Conservation (phyloP, 805 yeast species). For the Candida silvicultrix region DNA sequence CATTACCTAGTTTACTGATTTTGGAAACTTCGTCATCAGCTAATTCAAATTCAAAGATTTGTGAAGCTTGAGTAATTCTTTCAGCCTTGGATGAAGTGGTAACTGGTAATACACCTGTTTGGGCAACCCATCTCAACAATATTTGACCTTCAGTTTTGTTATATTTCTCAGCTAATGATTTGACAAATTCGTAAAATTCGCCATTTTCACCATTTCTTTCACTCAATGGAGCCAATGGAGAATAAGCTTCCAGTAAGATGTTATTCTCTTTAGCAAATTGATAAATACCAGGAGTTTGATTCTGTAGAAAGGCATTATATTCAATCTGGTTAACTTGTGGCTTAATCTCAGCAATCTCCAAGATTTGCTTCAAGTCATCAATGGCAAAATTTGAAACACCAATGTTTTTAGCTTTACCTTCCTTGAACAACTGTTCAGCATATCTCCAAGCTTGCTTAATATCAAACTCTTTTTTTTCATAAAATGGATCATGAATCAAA, state of each 20-base stretch:
- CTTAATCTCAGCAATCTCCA: constrained; percentile 29
- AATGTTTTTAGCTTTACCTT: constrained; percentile 49
- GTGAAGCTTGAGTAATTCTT: constrained; percentile 47
- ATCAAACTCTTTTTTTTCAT: constrained; percentile 30
- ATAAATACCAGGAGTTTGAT: constrained; percentile 53
- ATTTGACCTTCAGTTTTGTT: constrained; percentile 55
- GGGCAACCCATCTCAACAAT: constrained; percentile 64
- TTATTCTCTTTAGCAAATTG: constrained; percentile 42
- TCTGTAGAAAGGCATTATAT: constrained; percentile 60
- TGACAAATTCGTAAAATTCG: constrained; percentile 31
- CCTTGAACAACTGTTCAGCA: constrained; percentile 39
- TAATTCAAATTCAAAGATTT: constrained; percentile 50
- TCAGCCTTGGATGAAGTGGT: constrained; percentile 61
- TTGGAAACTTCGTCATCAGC: constrained; percentile 41
- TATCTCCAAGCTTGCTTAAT: constrained; percentile 46
- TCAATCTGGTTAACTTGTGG: constrained; percentile 64
- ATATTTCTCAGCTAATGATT: constrained; percentile 49
- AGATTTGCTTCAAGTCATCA: constrained; percentile 36
- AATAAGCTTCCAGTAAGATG: constrained; percentile 57
- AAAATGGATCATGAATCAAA: constrained; percentile 41
- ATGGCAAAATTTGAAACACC: constrained; percentile 58
- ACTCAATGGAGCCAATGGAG: constrained; percentile 60
- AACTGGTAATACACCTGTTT: constrained; percentile 59
- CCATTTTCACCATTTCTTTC: constrained; percentile 38
- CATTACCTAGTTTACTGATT: constrained; percentile 36